These are phyloP conservation scores for Chlamydomonas schloesseri DNA, from an alignment of 139 green algal species.

Conservation along the genomic window DNA sequence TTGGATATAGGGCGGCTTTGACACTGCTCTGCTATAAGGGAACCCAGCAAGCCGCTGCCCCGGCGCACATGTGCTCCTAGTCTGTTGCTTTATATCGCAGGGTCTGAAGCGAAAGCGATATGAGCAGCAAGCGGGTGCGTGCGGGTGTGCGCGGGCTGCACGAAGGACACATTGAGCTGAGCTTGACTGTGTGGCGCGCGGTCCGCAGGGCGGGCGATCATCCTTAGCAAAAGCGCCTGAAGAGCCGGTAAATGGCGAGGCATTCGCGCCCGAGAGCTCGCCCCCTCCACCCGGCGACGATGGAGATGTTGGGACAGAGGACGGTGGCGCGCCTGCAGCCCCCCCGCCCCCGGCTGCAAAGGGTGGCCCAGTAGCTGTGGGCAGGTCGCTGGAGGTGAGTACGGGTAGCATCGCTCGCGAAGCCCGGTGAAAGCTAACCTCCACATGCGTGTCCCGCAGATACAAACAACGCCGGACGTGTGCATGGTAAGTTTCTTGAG, in stretches of 20 bases:
- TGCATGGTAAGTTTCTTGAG: constrained; percentile 58
- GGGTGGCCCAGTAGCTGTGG: constrained; percentile 43
- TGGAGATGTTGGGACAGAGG: constrained; percentile 16
- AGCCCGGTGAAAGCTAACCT: background rate
- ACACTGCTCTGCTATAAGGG: no score
- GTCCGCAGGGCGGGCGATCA: constrained; percentile 15
- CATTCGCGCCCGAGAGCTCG: background rate
- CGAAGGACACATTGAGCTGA: constrained; percentile 1
- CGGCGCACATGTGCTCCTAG: no score
- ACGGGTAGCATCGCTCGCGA: background rate
- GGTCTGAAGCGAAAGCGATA: background rate
- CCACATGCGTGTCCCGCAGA: constrained; percentile 42
- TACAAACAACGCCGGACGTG: constrained; percentile 54
- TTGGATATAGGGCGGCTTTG: no score
- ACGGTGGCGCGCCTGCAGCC: background rate
- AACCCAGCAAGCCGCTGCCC: no score
- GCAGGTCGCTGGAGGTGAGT: constrained; percentile 53
- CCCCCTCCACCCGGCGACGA: background rate
- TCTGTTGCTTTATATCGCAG: no score
- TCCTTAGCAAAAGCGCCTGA: background rate
- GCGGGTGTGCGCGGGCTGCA: background rate
- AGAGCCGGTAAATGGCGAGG: constrained; percentile 7
- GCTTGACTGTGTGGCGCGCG: no score
- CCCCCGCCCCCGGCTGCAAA: background rate
- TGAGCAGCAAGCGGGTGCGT: constrained; percentile 47